Base-by-base conservation (phyloP, 176 grass and related monocot species). In the Alloteropsis semialata region DNA sequence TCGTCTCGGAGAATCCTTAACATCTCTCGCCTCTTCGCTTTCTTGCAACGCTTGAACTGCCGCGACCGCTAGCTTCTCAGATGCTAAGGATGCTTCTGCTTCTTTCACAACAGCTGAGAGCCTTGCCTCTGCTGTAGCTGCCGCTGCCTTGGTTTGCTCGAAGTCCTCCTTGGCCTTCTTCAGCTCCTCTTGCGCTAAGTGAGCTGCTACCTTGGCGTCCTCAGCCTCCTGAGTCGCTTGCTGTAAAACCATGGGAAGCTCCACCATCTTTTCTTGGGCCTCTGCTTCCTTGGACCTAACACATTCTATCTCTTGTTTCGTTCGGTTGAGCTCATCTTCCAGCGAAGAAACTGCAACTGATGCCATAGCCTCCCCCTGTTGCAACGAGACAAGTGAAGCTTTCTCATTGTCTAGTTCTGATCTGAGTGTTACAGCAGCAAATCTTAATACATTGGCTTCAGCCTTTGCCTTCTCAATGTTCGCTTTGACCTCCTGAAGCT, bases 201-300 rank as follows among this genome's bases (percentile, higher is more conserved):
- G 86, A 72, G 76, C 89, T 53, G 72, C 79, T 51, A 76, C 83
- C 86, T 95, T 98, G 1, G 89, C 84, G 2, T 91, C 84, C 77
- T 98, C 90, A 10, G 90, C 96, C 74, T 95, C 92, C 81, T 95
- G 75, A 73, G 89, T 83, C 49, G 92, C 90, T 84, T 93, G 39
- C 82, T 93, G 96, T 39, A 98, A 89, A 76, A 98, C 86, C 65
- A 86, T 93, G 32, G 92, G 90, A 71, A 98, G 90, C 61, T 93
- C 84, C 62, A 87, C 79, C 89, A 88, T 90, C 62, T 86, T 91
- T 66, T 90, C 84, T 88, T 92, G 88, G 12, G 90, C 85, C 88
- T 75, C 85, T 90, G 72, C 82, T 87, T 98, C 96, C 72, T 93
- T 98, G 50, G 75, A 84, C 43, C 79, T 79, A 43, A 95, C 87